Evolutionary conservation across 2,329 filamentous ascomycete genomes (phyloP).

Genomic region (Alternaria arbusti): DNA sequence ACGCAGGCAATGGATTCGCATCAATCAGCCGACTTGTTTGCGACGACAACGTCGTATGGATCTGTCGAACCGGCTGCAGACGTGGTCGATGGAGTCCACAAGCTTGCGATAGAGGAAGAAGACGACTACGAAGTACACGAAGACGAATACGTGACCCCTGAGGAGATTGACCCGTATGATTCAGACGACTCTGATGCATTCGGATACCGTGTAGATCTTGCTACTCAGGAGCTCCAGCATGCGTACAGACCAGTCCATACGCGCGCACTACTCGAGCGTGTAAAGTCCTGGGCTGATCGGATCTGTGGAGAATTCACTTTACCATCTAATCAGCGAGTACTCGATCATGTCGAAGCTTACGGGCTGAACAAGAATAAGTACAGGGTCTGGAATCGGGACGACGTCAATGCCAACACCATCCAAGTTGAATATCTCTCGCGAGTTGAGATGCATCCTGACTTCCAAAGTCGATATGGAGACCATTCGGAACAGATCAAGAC

Average conservation of each 20-base stretch:
- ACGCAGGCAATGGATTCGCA: not conserved
- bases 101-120: not conserved
- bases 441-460: constrained; percentile 11
- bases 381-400: not conserved
- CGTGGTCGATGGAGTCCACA: not conserved
- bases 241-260: constrained; percentile 2
- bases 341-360: not conserved
- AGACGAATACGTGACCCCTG: not conserved
- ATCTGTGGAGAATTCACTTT: not conserved
- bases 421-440: constrained; percentile 6
- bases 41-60: not conserved
- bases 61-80: not conserved
- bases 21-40: not conserved
- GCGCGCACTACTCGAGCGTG: not conserved
- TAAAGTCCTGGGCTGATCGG: not conserved
- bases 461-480: constrained; percentile 1
- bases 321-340: not conserved
- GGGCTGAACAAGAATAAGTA: not conserved
- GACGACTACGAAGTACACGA: not conserved
- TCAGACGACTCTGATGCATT: not conserved
- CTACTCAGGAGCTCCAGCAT: not conserved
- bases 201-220: not conserved
- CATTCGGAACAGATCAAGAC: not conserved
- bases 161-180: not conserved
- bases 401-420: not conserved